These are phyloP conservation scores for Backusella liffmaniae DNA, from an alignment of 192 early-diverging fungal species.

Conservation along the genomic window DNA sequence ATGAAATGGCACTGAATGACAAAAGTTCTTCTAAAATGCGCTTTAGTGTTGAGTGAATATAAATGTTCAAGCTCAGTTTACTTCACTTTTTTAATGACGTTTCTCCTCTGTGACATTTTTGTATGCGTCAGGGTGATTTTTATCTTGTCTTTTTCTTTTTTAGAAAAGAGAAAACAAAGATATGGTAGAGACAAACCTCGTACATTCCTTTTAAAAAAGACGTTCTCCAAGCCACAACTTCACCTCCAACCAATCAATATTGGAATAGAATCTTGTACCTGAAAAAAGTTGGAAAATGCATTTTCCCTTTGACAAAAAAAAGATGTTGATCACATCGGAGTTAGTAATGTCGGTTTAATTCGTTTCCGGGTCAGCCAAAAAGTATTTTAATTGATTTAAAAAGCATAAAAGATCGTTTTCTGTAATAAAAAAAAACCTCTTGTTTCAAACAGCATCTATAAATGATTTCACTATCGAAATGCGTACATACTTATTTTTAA, in stretches of 20 bases:
- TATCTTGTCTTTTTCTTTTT: neutral
- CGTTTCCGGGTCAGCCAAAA: too few species aligned
- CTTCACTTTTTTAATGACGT: neutral
- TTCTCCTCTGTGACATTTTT: neutral
- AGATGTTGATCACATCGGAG: too few species aligned
- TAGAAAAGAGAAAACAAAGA: too few species aligned
- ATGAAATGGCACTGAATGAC: neutral
- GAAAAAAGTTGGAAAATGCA: neutral
- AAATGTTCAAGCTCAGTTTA: neutral
- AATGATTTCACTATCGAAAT: too few species aligned
- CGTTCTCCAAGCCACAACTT: neutral
- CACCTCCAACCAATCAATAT: neutral
- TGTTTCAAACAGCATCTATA: too few species aligned
- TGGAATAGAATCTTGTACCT: neutral
- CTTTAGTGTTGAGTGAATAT: neutral
- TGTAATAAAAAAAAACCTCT: too few species aligned
- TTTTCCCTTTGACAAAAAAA: too few species aligned
- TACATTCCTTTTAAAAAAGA: neutral
- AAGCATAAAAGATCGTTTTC: too few species aligned
- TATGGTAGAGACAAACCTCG: too few species aligned
- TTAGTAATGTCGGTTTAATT: too few species aligned
- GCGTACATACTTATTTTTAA: too few species aligned
- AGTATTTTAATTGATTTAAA: too few species aligned
- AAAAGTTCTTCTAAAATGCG: neutral
- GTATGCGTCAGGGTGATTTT: neutral